Percentiles rank a stretch among this genome's conserved stretches.
Conservation (phyloP, 371 early-diverging fungal genomes). For the Choanephora cucurbitarum region DNA sequence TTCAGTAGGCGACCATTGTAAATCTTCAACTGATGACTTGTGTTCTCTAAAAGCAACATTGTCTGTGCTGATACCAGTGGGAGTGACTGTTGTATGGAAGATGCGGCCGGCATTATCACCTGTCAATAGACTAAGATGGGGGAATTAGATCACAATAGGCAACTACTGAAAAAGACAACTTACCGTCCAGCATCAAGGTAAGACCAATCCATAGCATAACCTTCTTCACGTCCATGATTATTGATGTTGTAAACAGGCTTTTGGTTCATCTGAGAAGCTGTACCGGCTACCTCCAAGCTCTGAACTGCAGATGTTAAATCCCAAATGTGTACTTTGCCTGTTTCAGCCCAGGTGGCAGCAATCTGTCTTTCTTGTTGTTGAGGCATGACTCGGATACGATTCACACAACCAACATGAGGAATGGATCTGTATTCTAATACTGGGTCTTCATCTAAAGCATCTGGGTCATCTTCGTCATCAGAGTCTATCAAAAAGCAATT, state of each 20-base stretch:
- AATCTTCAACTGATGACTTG: conserved; percentile 87
- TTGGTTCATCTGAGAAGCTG: conserved; percentile 59
- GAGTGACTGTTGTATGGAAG: conserved; percentile 72
- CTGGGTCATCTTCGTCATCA: conserved; percentile 79
- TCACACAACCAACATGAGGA: conserved; percentile 90
- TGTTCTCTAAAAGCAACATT: conserved; percentile 81
- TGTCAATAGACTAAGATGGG: conserved; percentile 82
- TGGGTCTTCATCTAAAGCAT: conserved; percentile 90
- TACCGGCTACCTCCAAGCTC: conserved; percentile 81
- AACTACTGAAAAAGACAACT: background rate
- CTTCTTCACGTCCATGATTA: conserved; percentile 82
- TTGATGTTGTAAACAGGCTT: conserved; percentile 80
- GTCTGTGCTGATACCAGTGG: conserved; percentile 68
- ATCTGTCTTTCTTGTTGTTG: conserved; percentile 62
- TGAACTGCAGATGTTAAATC: conserved; percentile 76
- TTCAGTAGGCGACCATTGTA: conserved; percentile 95
- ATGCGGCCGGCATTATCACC: conserved; percentile 86
- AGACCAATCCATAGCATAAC: conserved; percentile 96
- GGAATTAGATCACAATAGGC: too few relatives aligned
- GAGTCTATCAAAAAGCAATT: too few relatives aligned
- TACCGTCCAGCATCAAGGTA: conserved; percentile 62
- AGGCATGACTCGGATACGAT: conserved; percentile 83
- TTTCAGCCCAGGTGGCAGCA: conserved; percentile 94
- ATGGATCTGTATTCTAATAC: conserved; percentile 82
- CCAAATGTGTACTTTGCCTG: conserved; percentile 91